A percentile compares a stretch with the other conserved stretches of the same genome.
Conservation (phyloP, 2,329 filamentous ascomycete species). For the Ustulina deusta region DNA sequence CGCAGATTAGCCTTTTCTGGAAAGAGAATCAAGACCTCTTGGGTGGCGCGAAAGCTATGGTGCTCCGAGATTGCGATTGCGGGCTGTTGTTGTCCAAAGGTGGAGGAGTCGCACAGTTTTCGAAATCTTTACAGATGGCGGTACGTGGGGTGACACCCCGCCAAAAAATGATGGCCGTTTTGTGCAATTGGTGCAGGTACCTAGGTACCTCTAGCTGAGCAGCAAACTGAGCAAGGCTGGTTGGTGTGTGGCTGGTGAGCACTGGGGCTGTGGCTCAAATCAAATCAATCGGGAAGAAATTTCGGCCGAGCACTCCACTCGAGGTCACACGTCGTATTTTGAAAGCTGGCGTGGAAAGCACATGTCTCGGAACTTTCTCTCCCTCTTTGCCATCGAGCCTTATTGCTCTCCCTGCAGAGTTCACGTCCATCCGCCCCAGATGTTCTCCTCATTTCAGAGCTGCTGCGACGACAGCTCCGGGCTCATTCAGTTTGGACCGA, state of each 20-base stretch:
- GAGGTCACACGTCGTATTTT: constrained; percentile 31
- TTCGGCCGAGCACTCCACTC: constrained; percentile 35
- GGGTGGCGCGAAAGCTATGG: constrained; percentile 17
- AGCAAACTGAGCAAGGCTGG: background rate
- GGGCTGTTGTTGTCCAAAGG: constrained; percentile 32
- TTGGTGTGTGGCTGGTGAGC: constrained; percentile 6
- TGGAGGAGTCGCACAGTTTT: constrained; percentile 42
- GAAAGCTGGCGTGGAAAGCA: constrained; percentile 32
- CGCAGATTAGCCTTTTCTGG: constrained; percentile 1
- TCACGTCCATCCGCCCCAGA: constrained; percentile 37
- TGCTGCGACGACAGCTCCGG: constrained; percentile 33
- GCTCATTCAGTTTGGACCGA: constrained; percentile 30
- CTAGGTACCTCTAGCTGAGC: constrained; percentile 3
- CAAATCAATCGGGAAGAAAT: constrained; percentile 31
- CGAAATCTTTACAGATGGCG: constrained; percentile 42
- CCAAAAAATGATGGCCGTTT: constrained; percentile 32
- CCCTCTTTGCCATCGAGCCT: constrained; percentile 15
- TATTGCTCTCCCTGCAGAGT: constrained; percentile 16
- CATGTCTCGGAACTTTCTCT: constrained; percentile 34
- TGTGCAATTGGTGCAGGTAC: background rate
- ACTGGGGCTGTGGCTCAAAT: background rate
- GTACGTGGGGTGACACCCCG: constrained; percentile 43
- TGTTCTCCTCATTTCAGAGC: constrained; percentile 35
- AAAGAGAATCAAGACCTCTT: constrained; percentile 12
- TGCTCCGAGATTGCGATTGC: constrained; percentile 26